Evolutionary conservation across 441 rosid genomes (phyloP), one percentile per base, ranked within the genome.

Genomic region (Gossypium davidsonii): DNA sequence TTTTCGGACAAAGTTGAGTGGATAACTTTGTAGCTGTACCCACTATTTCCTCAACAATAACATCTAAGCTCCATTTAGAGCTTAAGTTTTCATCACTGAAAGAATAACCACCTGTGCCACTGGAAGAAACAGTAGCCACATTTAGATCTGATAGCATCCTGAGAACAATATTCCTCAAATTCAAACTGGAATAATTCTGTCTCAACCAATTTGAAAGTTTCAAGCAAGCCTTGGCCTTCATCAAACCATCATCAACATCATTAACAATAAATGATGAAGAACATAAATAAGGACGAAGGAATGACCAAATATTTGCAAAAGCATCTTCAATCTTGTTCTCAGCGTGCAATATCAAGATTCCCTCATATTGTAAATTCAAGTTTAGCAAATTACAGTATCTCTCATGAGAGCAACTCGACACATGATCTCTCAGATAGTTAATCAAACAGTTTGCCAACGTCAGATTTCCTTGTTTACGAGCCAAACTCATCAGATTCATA

Each of bases 141-240:
- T 77, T 64, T 69, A 89, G 85, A 77, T 91, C 95, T 51, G 79
- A 80, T 68, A 48, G 83, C 80, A 95, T 85, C 82, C 83, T 83
- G 73, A 66, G 81, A 80, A 87, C 78, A 60, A 81, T 80, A 74
- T 83, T 84, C 75, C 87, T 89, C 78, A 85, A 80, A 82, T 70
- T 78, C 68, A 80, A 23, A 80, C 79, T 87, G 42, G 80, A 74
- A 84, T 80, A 82, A 80, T 87, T 90, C 76, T 53, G 80, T 81
- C 85, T 85, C 80, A 93, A 79, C 99, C 99, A 95, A 64, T 82
- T 76, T 77, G 95, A 85, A 75, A 95, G 92, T 84, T 93, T 93
- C 81, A 95, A 79, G 85, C 98, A 95, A 71, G 97, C 99, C 83
- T 90, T 93, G 6, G 98, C 98, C 86, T 89, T 95, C 81, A 93